A percentile compares a stretch with the other conserved stretches of the same genome.
Conservation (phyloP, 352 stramenopile genomes). For the Thalassiosira pacifica region DNA sequence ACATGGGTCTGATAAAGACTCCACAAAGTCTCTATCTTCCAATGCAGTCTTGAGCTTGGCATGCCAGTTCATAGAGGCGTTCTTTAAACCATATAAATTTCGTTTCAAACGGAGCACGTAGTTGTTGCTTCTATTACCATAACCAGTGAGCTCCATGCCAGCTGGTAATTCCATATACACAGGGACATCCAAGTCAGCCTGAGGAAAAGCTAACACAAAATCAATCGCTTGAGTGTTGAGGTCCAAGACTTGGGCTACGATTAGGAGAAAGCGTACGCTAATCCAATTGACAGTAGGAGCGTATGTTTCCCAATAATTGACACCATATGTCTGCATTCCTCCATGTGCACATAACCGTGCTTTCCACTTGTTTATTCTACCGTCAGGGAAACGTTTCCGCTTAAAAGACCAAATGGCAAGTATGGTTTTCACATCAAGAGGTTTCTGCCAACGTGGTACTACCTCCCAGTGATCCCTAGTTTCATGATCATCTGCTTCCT, state of each 20-base stretch:
- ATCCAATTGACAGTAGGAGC: slow-evolving; percentile 65
- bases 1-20: slow-evolving; percentile 49
- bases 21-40: slow-evolving; percentile 28
- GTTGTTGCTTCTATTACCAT: neutral
- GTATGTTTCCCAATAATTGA: slow-evolving; percentile 65
- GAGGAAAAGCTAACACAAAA: slow-evolving; percentile 1
- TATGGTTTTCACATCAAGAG: slow-evolving; percentile 20
- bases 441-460: slow-evolving; percentile 1
- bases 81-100: slow-evolving; percentile 64
- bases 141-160: neutral
- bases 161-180: slow-evolving; percentile 6
- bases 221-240: slow-evolving; percentile 6
- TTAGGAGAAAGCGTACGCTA: slow-evolving; percentile 55
- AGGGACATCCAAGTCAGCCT: neutral
- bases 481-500: slow-evolving; percentile 15
- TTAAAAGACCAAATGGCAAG: slow-evolving; percentile 60
- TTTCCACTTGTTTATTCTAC: slow-evolving; percentile 56
- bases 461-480: slow-evolving; percentile 16
- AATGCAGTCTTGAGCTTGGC: slow-evolving; percentile 53
- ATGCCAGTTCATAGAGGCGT: slow-evolving; percentile 56
- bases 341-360: slow-evolving; percentile 59
- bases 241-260: neutral
- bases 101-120: slow-evolving; percentile 48
- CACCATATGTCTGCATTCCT: slow-evolving; percentile 44
- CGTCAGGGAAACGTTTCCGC: slow-evolving; percentile 61